A percentile compares a stretch with the other conserved stretches of the same genome.
Conservation (phyloP, 2,329 filamentous ascomycete species). For the Colletotrichum gigasporum region DNA sequence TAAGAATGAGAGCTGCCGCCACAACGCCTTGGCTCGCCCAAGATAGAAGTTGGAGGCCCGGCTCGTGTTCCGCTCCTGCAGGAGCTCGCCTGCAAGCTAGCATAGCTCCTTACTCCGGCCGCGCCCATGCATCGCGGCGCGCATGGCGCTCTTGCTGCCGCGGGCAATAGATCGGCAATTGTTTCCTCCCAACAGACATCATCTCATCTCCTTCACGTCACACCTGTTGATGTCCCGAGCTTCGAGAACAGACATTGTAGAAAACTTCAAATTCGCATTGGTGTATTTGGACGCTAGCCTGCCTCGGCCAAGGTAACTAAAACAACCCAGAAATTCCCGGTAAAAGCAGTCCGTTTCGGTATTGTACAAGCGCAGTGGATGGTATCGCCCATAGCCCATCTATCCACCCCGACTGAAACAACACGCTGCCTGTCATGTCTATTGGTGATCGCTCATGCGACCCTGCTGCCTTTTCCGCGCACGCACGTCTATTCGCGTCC, state of each 20-base stretch:
- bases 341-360: conserved; percentile 32
- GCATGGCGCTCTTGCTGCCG: background rate
- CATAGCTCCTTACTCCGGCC: conserved; percentile 4
- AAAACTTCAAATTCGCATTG: conserved; percentile 27
- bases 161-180: conserved; percentile 8
- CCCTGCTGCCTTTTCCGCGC: conserved; percentile 25
- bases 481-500: conserved; percentile 8
- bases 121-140: conserved; percentile 1
- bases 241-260: background rate
- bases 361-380: conserved; percentile 35
- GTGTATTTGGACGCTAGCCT: conserved; percentile 29
- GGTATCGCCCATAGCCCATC: conserved; percentile 32
- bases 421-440: conserved; percentile 33
- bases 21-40: no score
- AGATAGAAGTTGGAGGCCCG: no score
- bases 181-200: background rate
- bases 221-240: background rate
- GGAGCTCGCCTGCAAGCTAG: conserved; percentile 12
- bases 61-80: conserved; percentile 12
- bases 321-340: conserved; percentile 32
- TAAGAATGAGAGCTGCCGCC: no score
- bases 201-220: background rate
- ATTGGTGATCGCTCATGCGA: conserved; percentile 28
- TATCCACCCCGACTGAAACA: conserved; percentile 34
- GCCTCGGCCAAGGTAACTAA: conserved; percentile 27